These are phyloP conservation scores for Annulohypoxylon bovei DNA, from an alignment of 495 filamentous ascomycete genomes.

Conservation along the genomic window DNA sequence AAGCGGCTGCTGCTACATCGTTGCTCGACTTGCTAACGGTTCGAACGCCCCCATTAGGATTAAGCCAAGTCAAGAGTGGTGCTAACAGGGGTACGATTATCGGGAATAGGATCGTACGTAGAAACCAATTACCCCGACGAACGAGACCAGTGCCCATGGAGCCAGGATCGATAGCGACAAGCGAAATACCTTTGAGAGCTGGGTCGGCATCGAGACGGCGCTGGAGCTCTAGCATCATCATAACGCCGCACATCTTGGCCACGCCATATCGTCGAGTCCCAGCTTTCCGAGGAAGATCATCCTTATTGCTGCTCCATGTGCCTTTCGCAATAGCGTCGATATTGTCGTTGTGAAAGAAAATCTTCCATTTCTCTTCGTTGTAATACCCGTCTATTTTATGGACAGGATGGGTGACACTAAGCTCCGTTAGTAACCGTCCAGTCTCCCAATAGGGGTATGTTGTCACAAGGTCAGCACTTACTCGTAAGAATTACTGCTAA, in stretches of 20 bases:
- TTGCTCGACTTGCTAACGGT: background rate
- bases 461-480: background rate
- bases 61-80: background rate
- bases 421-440: background rate
- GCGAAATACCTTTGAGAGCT: slow-evolving; percentile 32
- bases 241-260: background rate
- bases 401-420: background rate
- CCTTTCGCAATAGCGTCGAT: background rate
- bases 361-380: background rate
- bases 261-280: background rate
- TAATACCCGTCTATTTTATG: background rate
- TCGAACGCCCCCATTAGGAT: background rate
- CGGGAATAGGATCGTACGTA: background rate
- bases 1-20: background rate
- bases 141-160: slow-evolving; percentile 17
- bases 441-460: background rate
- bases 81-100: background rate
- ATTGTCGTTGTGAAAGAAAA: background rate
- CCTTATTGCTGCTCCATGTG: background rate
- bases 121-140: background rate
- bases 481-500: background rate
- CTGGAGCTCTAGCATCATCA: background rate
- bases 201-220: slow-evolving; percentile 37
- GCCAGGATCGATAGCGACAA: slow-evolving; percentile 46
- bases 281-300: background rate